These are phyloP conservation scores for Chrysanthemum makinoi DNA, from an alignment of 129 eudicot species.

Conservation along the genomic window DNA sequence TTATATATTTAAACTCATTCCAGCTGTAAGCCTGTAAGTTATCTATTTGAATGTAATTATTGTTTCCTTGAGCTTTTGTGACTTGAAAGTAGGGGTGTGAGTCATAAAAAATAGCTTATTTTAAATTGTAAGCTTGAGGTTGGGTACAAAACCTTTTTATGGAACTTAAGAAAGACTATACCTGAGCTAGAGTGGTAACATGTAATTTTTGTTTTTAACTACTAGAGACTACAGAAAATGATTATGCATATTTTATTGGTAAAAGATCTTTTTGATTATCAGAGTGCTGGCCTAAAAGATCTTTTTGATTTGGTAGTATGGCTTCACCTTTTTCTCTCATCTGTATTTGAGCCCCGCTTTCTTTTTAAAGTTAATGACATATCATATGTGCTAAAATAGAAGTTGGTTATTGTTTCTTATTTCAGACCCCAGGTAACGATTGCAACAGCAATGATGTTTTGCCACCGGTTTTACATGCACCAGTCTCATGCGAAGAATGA, in stretches of 20 bases:
- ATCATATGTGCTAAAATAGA: conserved; percentile 15
- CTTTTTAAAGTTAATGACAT: neutral
- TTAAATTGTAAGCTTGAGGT: neutral
- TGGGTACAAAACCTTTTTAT: conserved; percentile 14
- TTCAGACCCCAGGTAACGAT: conserved; percentile 80
- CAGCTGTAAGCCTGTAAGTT: neutral
- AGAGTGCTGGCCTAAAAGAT: too few species aligned
- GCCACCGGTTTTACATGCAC: conserved; percentile 79
- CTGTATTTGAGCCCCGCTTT: neutral
- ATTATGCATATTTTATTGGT: conserved; percentile 22
- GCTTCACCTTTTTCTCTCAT: neutral
- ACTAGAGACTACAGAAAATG: neutral
- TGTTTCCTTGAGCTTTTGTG: conserved; percentile 9
- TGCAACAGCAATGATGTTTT: conserved; percentile 67
- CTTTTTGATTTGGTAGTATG: conserved; percentile 20
- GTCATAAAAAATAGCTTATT: conserved; percentile 8
- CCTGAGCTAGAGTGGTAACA: neutral
- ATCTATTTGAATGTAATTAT: conserved; percentile 6
- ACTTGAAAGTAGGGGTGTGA: neutral
- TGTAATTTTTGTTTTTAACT: neutral
- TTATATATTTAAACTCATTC: neutral
- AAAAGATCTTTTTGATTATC: neutral
- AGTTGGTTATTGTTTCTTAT: conserved; percentile 23
- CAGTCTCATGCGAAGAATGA: conserved; percentile 80
- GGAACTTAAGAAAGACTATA: conserved; percentile 2